Conservation (phyloP, 495 filamentous ascomycete species). For the Penicillium pancosmium region DNA sequence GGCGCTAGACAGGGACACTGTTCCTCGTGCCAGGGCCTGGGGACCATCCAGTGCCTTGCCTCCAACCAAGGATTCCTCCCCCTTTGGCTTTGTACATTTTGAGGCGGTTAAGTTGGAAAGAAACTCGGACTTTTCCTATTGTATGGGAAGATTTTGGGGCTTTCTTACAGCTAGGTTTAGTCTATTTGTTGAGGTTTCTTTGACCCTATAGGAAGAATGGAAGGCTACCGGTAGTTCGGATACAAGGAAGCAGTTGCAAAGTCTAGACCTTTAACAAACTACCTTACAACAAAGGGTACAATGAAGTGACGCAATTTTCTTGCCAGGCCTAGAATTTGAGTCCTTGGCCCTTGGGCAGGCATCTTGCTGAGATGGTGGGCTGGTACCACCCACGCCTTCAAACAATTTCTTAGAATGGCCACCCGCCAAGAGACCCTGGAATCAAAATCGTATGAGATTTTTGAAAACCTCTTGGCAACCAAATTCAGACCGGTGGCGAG, state of each 20-base stretch:
- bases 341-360: background rate
- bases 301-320: background rate
- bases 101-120: too few species aligned
- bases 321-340: background rate
- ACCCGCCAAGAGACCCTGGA: conserved; percentile 1
- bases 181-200: background rate
- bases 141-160: too few species aligned
- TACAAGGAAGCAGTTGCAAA: background rate
- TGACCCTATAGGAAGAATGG: background rate
- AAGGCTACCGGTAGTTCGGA: background rate
- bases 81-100: background rate
- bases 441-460: background rate
- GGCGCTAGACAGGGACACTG: background rate
- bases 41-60: background rate
- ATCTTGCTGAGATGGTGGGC: background rate
- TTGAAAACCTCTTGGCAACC: background rate
- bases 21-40: background rate
- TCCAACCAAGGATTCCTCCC: background rate
- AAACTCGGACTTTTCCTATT: too few species aligned
- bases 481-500: background rate
- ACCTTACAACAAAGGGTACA: background rate
- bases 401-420: background rate
- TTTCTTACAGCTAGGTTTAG: background rate
- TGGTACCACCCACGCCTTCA: background rate
- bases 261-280: background rate